Evolutionary conservation across 148 eudicot genomes (phyloP).

Genomic region (Cornus controversa): DNA sequence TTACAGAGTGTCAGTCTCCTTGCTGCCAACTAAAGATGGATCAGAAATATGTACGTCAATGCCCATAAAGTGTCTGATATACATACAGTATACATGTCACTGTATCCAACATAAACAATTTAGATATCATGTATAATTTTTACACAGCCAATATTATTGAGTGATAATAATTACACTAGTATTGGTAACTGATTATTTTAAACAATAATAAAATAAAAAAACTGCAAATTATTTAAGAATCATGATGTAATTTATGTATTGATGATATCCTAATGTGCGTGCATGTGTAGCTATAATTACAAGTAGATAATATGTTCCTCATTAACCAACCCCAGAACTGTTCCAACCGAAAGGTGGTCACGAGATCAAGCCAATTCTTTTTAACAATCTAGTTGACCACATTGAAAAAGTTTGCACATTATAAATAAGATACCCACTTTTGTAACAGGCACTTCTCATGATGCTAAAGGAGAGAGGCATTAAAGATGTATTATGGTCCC

Average conservation of each 20-base stretch:
- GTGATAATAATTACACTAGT: background rate
- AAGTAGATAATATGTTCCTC: no score
- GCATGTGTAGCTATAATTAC: no score
- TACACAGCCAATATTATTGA: no score
- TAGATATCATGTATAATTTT: background rate
- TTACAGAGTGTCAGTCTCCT: slow-evolving; percentile 10
- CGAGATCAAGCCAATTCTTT: slow-evolving; percentile 5
- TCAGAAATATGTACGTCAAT: slow-evolving; percentile 7
- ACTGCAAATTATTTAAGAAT: no score
- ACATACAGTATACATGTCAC: background rate
- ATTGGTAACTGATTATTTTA: no score
- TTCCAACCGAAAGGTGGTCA: no score
- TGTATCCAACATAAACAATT: slow-evolving; percentile 3
- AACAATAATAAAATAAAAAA: no score
- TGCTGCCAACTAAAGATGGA: slow-evolving; percentile 17
- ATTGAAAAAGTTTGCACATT: slow-evolving; percentile 6
- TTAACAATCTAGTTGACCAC: slow-evolving; percentile 9
- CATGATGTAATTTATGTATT: no score
- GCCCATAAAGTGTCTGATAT: slow-evolving; percentile 5
- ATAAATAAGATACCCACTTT: slow-evolving; percentile 20
- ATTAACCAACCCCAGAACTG: no score
- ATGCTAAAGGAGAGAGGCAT: slow-evolving; percentile 24
- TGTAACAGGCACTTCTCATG: slow-evolving; percentile 14
- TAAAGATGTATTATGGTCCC: slow-evolving; percentile 17
- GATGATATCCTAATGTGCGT: no score